Percentiles rank a stretch among this genome's conserved stretches.
phyloP scores from a whole-genome alignment of 2,329 filamentous ascomycete species.

The Fusarium ambrosium region DNA sequence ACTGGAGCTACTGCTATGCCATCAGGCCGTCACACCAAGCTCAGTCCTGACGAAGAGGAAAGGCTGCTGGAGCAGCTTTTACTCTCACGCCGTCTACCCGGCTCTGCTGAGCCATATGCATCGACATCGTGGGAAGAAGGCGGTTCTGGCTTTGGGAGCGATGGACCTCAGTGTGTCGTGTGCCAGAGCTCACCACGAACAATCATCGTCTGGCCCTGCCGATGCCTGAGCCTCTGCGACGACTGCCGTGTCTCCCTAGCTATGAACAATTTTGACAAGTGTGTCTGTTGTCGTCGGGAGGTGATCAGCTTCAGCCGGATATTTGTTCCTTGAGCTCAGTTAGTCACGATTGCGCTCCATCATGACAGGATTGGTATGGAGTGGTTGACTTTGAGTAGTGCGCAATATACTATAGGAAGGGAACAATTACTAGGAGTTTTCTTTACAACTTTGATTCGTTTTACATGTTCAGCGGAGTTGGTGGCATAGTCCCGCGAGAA shows the following conservation, averaged over 20 bases:
- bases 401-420: conserved; percentile 2
- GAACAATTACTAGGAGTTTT: conserved; percentile 47
- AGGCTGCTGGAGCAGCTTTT: conserved; percentile 72
- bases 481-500: conserved; percentile 14
- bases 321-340: conserved; percentile 76
- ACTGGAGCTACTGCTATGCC: conserved; percentile 10
- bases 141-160: conserved; percentile 77
- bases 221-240: conserved; percentile 93
- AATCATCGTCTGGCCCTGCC: conserved; percentile 96
- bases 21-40: conserved; percentile 52
- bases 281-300: conserved; percentile 91
- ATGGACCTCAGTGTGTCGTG: conserved; percentile 89
- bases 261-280: conserved; percentile 97
- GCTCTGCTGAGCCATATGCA: conserved; percentile 20
- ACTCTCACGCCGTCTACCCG: conserved; percentile 61
- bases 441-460: neutral
- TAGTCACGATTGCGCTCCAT: neutral
- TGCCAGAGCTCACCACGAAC: conserved; percentile 89
- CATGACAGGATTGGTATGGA: neutral
- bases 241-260: conserved; percentile 94
- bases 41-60: conserved; percentile 71
- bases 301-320: conserved; percentile 91
- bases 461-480: conserved; percentile 30
- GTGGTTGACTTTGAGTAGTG: neutral
- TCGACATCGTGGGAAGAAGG: conserved; percentile 73